phyloP scores from a whole-genome alignment of 2,329 filamentous ascomycete genomes.

The Monosporascus sp. region DNA sequence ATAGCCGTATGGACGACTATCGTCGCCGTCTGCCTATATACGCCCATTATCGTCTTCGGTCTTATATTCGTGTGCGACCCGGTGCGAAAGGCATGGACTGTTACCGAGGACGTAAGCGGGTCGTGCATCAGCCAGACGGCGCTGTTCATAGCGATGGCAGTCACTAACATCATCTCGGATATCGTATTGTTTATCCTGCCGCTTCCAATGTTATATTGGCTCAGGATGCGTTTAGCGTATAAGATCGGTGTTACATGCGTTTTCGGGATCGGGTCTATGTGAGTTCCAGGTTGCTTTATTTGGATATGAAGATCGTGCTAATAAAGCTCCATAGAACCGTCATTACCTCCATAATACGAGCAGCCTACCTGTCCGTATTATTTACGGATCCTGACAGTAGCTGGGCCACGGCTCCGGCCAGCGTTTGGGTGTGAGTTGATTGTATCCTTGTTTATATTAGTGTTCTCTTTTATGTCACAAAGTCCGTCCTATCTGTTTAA shows the following conservation, averaged over 20 bases:
- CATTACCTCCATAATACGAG: conserved; percentile 4
- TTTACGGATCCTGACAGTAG: conserved; percentile 1
- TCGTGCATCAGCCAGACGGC: conserved; percentile 34
- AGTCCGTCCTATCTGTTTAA: too few species aligned
- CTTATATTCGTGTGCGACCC: conserved; percentile 21
- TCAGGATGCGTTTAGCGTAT: conserved; percentile 34
- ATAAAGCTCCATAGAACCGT: neutral
- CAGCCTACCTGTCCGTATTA: neutral
- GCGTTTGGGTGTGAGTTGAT: conserved; percentile 6
- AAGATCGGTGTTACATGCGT: conserved; percentile 32
- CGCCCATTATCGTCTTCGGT: neutral
- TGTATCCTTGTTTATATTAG: neutral
- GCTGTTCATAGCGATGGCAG: conserved; percentile 36
- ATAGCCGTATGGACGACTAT: conserved; percentile 10
- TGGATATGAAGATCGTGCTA: neutral
- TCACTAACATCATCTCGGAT: conserved; percentile 36
- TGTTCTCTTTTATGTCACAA: too few species aligned
- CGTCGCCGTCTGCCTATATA: conserved; percentile 7
- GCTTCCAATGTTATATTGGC: conserved; percentile 30
- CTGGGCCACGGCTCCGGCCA: conserved; percentile 2
- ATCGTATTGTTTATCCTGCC: conserved; percentile 34
- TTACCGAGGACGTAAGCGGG: conserved; percentile 9
- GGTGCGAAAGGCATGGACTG: conserved; percentile 15
- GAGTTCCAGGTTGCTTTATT: neutral
- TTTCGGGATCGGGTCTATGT: conserved; percentile 35